A percentile compares a stretch with the other conserved stretches of the same genome.
Conservation (phyloP, 257 asterid genomes). For the Plantago major region DNA sequence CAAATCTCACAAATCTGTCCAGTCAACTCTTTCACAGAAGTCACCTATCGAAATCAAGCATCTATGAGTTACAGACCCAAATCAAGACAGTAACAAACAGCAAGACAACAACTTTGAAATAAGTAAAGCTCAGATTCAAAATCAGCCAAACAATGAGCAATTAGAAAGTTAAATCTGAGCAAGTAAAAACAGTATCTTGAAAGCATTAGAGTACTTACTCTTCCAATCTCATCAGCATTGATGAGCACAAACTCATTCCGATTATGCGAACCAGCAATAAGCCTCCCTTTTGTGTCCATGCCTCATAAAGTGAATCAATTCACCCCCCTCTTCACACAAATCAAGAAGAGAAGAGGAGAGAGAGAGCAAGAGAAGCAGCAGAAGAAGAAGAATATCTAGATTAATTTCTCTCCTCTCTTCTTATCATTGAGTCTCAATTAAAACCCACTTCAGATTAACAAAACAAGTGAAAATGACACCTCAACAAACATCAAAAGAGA, state of each 20-base stretch:
- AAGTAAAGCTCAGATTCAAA: conserved; percentile 3
- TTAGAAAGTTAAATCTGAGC: background rate
- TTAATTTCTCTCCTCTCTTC: conserved; percentile 3
- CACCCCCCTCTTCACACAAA: background rate
- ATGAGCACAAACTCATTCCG: conserved; percentile 91
- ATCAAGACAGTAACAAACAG: conserved; percentile 22
- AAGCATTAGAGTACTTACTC: conserved; percentile 35
- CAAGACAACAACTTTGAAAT: conserved; percentile 10
- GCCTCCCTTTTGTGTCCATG: conserved; percentile 95
- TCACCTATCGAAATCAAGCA: conserved; percentile 49
- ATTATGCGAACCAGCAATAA: conserved; percentile 95
- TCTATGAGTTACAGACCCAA: conserved; percentile 13
- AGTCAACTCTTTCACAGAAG: conserved; percentile 84
- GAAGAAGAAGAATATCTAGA: conserved; percentile 9
- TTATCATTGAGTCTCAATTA: background rate
- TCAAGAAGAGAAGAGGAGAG: background rate
- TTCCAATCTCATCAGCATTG: conserved; percentile 98
- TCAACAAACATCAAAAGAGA: conserved; percentile 3
- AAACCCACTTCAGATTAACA: background rate
- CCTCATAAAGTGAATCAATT: conserved; percentile 18
- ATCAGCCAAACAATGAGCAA: background rate
- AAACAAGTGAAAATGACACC: conserved; percentile 3
- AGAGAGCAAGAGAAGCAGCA: conserved; percentile 21
- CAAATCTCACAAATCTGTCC: conserved; percentile 98
- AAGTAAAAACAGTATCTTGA: background rate